Evolutionary conservation across 495 filamentous ascomycete species (phyloP), one percentile per base, ranked within the genome.

Genomic region (Podospora fimiseda): DNA sequence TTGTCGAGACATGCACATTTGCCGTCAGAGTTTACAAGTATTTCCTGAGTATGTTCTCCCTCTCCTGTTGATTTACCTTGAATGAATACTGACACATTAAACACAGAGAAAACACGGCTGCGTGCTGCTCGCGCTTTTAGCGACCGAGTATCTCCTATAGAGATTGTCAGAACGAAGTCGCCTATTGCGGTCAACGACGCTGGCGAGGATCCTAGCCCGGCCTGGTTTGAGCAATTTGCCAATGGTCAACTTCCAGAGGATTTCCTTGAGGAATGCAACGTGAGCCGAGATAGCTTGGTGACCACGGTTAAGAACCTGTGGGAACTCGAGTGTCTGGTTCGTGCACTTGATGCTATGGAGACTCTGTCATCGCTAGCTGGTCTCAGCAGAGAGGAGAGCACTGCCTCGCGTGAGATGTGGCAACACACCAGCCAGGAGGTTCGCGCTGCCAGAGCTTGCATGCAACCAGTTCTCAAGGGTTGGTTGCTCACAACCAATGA

Each of bases 241-340:
- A 53, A 45, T 6, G 53, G 57, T 58, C 45, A 69, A 45, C 45
- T 73, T 55, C 47, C 62, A 56, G 48, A 58, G 50, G 58, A 70
- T 49, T 58, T 71, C 56, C 60, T 73, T 7, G 60, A 70, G 14
- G 58, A 65, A 1, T 67, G 64, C 50, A 64, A 56, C 11, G 18
- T 69, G 20, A 55, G 65, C 33, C 60, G 57, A 20, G 68, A 70
- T 6, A 63, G 73, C 22, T 42, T 85, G n/a, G 59, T 76, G 20
- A 69, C 70, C 23, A 74, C 82, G 45, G 80, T 82, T 1, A 75
- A 76, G 33, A 80, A 78, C n/a, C 85, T 86, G 65, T 79, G 78
- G 53, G 88, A 92, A 56, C 76, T 95, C 33, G 85, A 91, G 66
- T 74, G 76, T 46, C 70, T 95, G 22, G 80, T 86, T 38, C 68